Percentiles rank a stretch among this genome's conserved stretches.
Conservation (phyloP, 148 eudicot species). For the Diospyros kaki region DNA sequence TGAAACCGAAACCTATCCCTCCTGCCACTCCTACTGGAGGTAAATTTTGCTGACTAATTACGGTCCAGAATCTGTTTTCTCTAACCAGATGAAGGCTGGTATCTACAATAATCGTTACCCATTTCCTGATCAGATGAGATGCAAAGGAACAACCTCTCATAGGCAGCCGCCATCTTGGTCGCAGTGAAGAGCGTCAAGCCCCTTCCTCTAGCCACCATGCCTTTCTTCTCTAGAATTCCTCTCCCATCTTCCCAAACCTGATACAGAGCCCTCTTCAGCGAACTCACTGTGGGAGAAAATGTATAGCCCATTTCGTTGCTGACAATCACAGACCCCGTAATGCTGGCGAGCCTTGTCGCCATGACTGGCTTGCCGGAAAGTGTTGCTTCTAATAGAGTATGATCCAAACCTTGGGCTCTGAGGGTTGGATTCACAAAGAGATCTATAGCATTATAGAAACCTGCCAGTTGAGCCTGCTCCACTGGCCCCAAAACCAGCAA, state of each 20-base stretch:
- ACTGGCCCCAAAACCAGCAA: constrained; percentile 41
- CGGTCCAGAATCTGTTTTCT: background rate
- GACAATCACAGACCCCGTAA: constrained; percentile 38
- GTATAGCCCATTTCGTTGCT: constrained; percentile 38
- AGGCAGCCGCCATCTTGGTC: constrained; percentile 47
- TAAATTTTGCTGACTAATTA: too few relatives aligned
- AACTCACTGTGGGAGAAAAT: constrained; percentile 37
- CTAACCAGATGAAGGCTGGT: constrained; percentile 5
- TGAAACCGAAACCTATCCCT: background rate
- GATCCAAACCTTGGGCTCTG: constrained; percentile 56
- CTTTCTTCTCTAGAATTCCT: constrained; percentile 33
- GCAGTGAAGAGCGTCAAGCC: constrained; percentile 43
- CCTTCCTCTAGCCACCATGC: constrained; percentile 32
- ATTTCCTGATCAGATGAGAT: constrained; percentile 22
- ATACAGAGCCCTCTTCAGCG: constrained; percentile 30
- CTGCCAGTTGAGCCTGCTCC: constrained; percentile 29
- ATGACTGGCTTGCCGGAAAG: constrained; percentile 42
- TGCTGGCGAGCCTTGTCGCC: constrained; percentile 49
- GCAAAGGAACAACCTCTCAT: constrained; percentile 51
- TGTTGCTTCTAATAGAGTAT: constrained; percentile 41
- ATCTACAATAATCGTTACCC: constrained; percentile 20
- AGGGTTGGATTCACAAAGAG: constrained; percentile 49
- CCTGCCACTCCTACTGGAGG: background rate
- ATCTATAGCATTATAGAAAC: constrained; percentile 45
- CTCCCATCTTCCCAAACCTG: constrained; percentile 45